Percentiles rank a stretch among this genome's conserved stretches.
Conservation (phyloP, 768 basidiomycete species). For the Termitomyces sp. region DNA sequence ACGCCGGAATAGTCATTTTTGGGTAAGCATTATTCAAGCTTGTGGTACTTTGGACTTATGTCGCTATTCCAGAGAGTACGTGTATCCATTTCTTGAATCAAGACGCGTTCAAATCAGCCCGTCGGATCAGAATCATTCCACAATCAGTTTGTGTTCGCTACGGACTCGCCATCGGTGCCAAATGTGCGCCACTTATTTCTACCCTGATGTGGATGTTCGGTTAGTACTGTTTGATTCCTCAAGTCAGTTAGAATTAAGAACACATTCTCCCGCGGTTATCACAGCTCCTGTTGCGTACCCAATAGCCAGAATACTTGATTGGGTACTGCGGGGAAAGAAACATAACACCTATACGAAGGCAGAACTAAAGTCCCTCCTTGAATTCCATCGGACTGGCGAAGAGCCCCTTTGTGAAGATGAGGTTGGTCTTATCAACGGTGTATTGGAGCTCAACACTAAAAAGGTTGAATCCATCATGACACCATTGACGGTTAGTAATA, state of each 20-base stretch:
- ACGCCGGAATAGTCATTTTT: slow-evolving; percentile 60
- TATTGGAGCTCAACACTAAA: slow-evolving; percentile 75
- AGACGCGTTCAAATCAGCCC: background rate
- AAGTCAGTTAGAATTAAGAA: background rate
- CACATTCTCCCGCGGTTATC: slow-evolving; percentile 32
- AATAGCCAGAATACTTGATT: slow-evolving; percentile 79
- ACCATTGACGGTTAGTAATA: slow-evolving; percentile 58
- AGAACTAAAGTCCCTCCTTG: slow-evolving; percentile 74
- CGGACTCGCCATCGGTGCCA: slow-evolving; percentile 78
- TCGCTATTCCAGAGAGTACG: slow-evolving; percentile 62
- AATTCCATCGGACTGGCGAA: slow-evolving; percentile 74
- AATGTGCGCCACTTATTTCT: slow-evolving; percentile 72
- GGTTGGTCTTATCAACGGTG: slow-evolving; percentile 76
- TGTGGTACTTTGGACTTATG: background rate
- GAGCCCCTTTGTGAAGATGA: slow-evolving; percentile 80
- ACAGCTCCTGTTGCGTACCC: slow-evolving; percentile 79
- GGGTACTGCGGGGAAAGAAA: slow-evolving; percentile 71
- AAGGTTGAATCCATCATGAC: slow-evolving; percentile 81
- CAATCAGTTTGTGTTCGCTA: slow-evolving; percentile 76
- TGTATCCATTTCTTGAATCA: background rate
- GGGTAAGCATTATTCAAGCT: slow-evolving; percentile 45
- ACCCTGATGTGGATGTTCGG: slow-evolving; percentile 64
- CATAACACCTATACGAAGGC: slow-evolving; percentile 79
- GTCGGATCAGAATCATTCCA: slow-evolving; percentile 48
- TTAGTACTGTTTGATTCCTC: slow-evolving; percentile 28